Evolutionary conservation across 352 stramenopile species (phyloP).

Genomic region (Hyaloperonospora brassicae): DNA sequence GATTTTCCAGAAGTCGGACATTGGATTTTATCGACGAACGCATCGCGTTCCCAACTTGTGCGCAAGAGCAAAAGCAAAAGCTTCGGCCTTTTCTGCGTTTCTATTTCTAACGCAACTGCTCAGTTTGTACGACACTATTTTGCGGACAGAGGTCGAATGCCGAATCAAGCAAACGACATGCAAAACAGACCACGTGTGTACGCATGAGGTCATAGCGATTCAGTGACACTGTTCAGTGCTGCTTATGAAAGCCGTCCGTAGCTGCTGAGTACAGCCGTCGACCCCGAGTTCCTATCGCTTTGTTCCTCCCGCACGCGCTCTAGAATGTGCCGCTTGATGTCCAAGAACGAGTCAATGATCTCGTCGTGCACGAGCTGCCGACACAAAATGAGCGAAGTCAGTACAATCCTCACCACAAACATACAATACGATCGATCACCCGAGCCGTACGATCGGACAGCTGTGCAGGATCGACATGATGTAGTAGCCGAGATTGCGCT

Average conservation of each 20-base stretch:
- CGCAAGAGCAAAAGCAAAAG: no score
- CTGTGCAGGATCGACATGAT: conserved; percentile 80
- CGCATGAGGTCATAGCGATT: no score
- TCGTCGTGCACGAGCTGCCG: conserved; percentile 71
- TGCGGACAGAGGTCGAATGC: no score
- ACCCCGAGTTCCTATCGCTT: conserved; percentile 20
- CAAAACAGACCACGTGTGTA: no score
- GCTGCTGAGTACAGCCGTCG: conserved; percentile 17
- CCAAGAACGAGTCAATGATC: conserved; percentile 84
- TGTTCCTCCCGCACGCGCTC: conserved; percentile 51
- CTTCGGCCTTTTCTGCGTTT: no score
- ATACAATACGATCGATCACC: background rate
- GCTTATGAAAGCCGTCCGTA: background rate
- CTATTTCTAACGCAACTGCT: no score
- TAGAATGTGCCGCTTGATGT: conserved; percentile 81
- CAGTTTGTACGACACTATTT: no score
- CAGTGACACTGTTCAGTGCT: no score
- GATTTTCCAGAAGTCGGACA: no score
- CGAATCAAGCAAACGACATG: no score
- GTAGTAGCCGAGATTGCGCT: conserved; percentile 82
- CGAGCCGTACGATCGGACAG: conserved; percentile 46
- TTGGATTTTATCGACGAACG: no score
- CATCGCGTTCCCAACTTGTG: no score
- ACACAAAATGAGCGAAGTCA: background rate
- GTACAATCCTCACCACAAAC: background rate